Conservation (phyloP, 768 basidiomycete genomes). For the Mycena venus region DNA sequence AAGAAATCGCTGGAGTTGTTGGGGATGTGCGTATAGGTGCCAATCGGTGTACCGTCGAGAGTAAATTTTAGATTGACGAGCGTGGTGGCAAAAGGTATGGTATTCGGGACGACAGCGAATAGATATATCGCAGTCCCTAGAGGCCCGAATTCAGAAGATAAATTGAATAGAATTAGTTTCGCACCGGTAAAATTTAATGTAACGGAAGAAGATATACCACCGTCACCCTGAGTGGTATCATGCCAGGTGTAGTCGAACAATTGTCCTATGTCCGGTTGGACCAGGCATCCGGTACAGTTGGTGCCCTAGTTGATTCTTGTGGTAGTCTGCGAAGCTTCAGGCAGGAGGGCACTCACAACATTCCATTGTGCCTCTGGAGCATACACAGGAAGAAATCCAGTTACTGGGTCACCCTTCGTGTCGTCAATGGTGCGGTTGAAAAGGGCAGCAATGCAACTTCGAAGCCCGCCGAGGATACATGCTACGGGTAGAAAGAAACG, state of each 20-base stretch:
- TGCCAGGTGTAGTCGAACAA: conserved; percentile 1
- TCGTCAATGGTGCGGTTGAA: conserved; percentile 19
- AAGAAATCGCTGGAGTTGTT: not conserved
- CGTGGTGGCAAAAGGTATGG: not conserved
- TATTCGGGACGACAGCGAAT: conserved; percentile 3
- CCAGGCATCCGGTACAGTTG: conserved; percentile 6
- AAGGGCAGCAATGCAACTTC: not conserved
- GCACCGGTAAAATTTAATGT: conserved; percentile 8
- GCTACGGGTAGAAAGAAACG: not conserved
- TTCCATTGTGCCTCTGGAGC: not conserved
- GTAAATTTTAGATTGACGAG: not conserved
- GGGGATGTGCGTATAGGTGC: not conserved
- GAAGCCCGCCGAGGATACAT: not conserved
- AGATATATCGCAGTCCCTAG: conserved; percentile 11
- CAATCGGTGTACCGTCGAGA: not conserved
- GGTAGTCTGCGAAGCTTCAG: not conserved
- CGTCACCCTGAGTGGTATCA: conserved; percentile 11
- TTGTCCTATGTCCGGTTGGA: not conserved
- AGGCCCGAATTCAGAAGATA: not conserved
- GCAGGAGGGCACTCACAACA: not conserved
- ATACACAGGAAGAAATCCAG: conserved; percentile 8
- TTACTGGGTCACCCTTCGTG: conserved; percentile 8
- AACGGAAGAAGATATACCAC: not conserved
- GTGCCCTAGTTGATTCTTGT: not conserved
- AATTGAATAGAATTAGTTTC: too few species aligned